Conservation (phyloP, 371 early-diverging fungal genomes). For the Phascolomyces articulosus region DNA sequence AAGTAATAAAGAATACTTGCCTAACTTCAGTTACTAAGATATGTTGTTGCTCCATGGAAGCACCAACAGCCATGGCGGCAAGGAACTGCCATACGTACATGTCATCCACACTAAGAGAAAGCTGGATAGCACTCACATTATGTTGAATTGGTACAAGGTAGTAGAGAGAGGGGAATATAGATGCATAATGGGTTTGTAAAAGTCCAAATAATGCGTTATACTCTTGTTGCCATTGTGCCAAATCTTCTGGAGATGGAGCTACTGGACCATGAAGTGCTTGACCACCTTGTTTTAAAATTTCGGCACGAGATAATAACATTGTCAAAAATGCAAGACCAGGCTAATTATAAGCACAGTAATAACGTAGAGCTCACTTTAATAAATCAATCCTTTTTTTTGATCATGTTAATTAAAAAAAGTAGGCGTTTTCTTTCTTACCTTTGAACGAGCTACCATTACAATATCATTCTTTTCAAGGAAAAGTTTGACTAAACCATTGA, state of each 20-base stretch:
- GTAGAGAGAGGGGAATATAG: slow-evolving; percentile 72
- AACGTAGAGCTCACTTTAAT: no score
- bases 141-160: slow-evolving; percentile 53
- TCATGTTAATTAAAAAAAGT: no score
- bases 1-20: slow-evolving; percentile 24
- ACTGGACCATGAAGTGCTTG: slow-evolving; percentile 59
- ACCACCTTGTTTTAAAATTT: slow-evolving; percentile 82
- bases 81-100: slow-evolving; percentile 98
- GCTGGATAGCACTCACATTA: slow-evolving; percentile 40
- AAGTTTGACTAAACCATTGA: slow-evolving; percentile 76
- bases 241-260: slow-evolving; percentile 64
- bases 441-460: slow-evolving; percentile 79
- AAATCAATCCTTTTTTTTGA: no score
- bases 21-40: slow-evolving; percentile 88
- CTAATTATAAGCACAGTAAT: no score
- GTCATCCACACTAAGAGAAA: slow-evolving; percentile 69
- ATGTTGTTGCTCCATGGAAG: slow-evolving; percentile 92
- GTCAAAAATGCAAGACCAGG: slow-evolving; percentile 90
- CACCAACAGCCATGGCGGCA: slow-evolving; percentile 93
- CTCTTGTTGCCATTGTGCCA: slow-evolving; percentile 73
- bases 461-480: slow-evolving; percentile 90
- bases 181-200: slow-evolving; percentile 76
- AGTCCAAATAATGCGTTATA: slow-evolving; percentile 78
- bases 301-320: slow-evolving; percentile 88
- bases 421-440: no score